Evolutionary conservation across 164 flowering plant species (phyloP), one percentile per base, ranked within the genome.

Genomic region (Chimonanthus praecox): DNA sequence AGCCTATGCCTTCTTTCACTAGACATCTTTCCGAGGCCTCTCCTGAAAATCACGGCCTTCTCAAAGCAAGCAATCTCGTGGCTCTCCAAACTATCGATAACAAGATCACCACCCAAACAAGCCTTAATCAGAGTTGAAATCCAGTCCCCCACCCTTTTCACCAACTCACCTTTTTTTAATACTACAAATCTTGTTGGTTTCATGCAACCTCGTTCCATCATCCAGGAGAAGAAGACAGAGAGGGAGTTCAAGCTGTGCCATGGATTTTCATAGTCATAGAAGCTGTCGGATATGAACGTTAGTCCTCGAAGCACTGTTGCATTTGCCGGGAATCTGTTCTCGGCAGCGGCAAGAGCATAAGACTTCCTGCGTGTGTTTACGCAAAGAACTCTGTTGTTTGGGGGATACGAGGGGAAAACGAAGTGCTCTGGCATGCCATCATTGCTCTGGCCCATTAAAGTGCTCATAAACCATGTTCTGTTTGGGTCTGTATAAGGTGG

Each of bases 391-490:
- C 15, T 58, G 51, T 67, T 43, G 49, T 67, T 8, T 51, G 71
- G 64, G 49, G 73, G 46, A 48, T 70, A 46, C 10, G 70, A 47
- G 47, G 74, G 74, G 71, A 75, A 70, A 64, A 49, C 20, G 58
- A 75, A 71, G 74, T 70, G 73, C 47, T 65, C 74, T 4, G 67
- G 72, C 67, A 63, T 75, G 63, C 77, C 72, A 61, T 70, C 69
- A 2, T 8, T 6, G 69, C 49, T 62, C 5, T 51, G 44, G 18
- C 73, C 73, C 5, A 15, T 46, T 8, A 71, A 46, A 45, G 70
- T 75, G 74, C 74, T 75, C 74, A 75, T 75, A 70, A 75, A 71
- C 78, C 78, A 75, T 45, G 71, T 71, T 60, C 45, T 67, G 71
- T 74, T 74, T n/a, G 76, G 76, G 66, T 67, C 46, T 4, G 71